Evolutionary conservation across 768 basidiomycete species (phyloP).

Genomic region (Coprinopsis sp.): DNA sequence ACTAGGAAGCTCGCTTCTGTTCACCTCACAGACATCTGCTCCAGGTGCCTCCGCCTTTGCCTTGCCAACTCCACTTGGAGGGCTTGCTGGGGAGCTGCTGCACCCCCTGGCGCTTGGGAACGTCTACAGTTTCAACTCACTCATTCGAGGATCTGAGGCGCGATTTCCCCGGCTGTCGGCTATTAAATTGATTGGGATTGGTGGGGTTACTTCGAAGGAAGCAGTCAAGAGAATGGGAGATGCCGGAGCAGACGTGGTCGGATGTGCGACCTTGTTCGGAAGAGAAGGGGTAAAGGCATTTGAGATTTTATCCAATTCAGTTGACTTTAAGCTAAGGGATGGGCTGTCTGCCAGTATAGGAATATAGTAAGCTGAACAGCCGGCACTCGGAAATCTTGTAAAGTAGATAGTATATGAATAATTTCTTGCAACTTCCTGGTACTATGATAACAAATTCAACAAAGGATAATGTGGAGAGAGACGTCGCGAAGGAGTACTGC

Average conservation of each 20-base stretch:
- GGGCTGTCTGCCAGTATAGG: background rate
- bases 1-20: slow-evolving; percentile 64
- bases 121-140: slow-evolving; percentile 54
- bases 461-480: too few species aligned
- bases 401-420: too few species aligned
- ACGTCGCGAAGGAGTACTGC: too few species aligned
- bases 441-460: too few species aligned
- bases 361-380: background rate
- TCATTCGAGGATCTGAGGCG: slow-evolving; percentile 34
- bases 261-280: slow-evolving; percentile 49
- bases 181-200: slow-evolving; percentile 73
- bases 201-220: slow-evolving; percentile 64
- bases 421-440: too few species aligned
- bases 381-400: too few species aligned
- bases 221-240: slow-evolving; percentile 64
- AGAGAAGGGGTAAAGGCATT: slow-evolving; percentile 52
- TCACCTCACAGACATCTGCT: slow-evolving; percentile 44
- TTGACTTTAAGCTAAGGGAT: background rate
- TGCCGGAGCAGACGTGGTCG: slow-evolving; percentile 72
- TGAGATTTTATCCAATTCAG: slow-evolving; percentile 27
- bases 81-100: slow-evolving; percentile 70
- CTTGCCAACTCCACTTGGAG: slow-evolving; percentile 62
- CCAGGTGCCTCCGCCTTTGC: slow-evolving; percentile 37
- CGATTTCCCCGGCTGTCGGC: slow-evolving; percentile 18
- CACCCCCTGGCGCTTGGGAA: slow-evolving; percentile 79